Evolutionary conservation across 2,329 filamentous ascomycete species (phyloP), one percentile per base, ranked within the genome.

Genomic region (Parastagonospora avenae): DNA sequence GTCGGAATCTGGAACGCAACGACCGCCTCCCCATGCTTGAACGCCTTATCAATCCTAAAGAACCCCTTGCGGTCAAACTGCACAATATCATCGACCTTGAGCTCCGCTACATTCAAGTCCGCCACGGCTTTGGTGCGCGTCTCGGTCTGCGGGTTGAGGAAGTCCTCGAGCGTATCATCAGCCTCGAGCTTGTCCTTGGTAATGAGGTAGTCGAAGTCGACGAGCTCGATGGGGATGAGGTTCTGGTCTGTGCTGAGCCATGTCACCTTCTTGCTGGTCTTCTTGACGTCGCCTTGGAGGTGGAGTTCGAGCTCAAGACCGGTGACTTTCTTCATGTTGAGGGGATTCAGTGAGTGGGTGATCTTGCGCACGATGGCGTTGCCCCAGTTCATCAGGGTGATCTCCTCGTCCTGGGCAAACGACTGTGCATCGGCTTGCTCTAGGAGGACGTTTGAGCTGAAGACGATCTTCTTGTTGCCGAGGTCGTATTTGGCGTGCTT

Each of bases 311-410:
- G 80, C 50, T 89, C 88, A 33, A 96, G 81, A 31, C 77, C 79
- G 10, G 86, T 88, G 64, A 96, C 86, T 41, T 72, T 74, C 53
- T 76, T 76, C 36, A 72, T 53, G 40, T 70, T 67, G 52, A 80
- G 68, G 5, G 77, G 77, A 62, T 76, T 85, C 67, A 77, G 64
- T 57, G 80, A 74, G 78, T 85, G 71, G 14, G 66, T 70, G 55
- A 91, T 85, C 52, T 86, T 85, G 48, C 86, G 84, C 19, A 94
- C 89, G 60, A 92, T 84, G 10, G 89, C 91, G 67, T 96, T 95
- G 63, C 93, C 94, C 93, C 93, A 97, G 73, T 89, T 89, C 93
- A 97, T 97, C 36, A 97, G 82, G 0, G 93, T 97, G 66, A 97
- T 90, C 75, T 97, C 92, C 78, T 97, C 93, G 68, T 88, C 87